Percentiles rank a stretch among this genome's conserved stretches.
Conservation (phyloP, 192 early-diverging fungal genomes). For the Backusella psychrophila region DNA sequence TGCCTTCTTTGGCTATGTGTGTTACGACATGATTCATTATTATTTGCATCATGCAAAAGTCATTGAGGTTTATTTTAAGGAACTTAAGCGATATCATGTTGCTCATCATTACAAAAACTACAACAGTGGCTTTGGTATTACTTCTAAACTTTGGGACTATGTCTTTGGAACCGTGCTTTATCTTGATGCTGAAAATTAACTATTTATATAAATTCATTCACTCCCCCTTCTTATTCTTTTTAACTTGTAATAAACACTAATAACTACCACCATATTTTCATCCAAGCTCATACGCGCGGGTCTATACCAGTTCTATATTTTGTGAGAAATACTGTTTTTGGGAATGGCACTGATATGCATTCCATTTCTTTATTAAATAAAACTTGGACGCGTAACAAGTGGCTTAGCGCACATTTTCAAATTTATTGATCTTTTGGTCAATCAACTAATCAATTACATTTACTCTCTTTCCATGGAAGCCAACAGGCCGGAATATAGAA, state of each 20-base stretch:
- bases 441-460: not conserved
- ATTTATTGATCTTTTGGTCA: not conserved
- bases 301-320: too few relatives aligned
- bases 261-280: too few relatives aligned
- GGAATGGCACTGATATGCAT: too few relatives aligned
- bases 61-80: slow-evolving; percentile 63
- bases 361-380: too few relatives aligned
- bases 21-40: slow-evolving; percentile 92
- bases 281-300: too few relatives aligned
- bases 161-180: slow-evolving; percentile 66
- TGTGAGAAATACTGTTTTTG: too few relatives aligned
- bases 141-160: slow-evolving; percentile 88
- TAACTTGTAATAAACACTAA: not conserved
- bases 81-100: slow-evolving; percentile 92
- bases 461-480: not conserved
- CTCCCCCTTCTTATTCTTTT: too few relatives aligned
- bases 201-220: not conserved
- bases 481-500: slow-evolving; percentile 21
- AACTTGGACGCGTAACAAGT: not conserved
- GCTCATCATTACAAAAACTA: slow-evolving; percentile 94
- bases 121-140: slow-evolving; percentile 86
- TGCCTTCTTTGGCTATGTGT: slow-evolving; percentile 75
- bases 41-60: slow-evolving; percentile 91
- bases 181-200: not conserved
- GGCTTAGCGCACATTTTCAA: not conserved